Base-by-base conservation (phyloP, 2,329 filamentous ascomycete species). In the Xylariaceae sp. region DNA sequence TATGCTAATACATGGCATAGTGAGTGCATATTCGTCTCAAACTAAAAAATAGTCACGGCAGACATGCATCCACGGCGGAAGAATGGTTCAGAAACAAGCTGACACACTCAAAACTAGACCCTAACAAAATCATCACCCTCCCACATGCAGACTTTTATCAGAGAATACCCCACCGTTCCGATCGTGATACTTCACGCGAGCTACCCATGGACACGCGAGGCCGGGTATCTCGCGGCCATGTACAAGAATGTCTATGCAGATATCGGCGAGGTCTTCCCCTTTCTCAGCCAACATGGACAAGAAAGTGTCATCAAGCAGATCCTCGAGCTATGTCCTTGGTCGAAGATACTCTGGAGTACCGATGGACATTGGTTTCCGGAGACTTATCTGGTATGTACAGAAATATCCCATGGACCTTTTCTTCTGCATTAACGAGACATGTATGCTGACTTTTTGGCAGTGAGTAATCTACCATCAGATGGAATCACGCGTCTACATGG, bases 201-300 rank as follows among this genome's bases (percentile, higher is more conserved):
- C 2, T 95, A 95, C 64, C 90, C 90, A 0, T 94, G 87, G 62
- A 89, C 85, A 0, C 78, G 84, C 35, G 87, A 94, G 67, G 81
- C 86, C 0, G 88, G 86, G 0, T 95, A 92, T 63, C 75, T 95
- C 17, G 87, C 89, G 0, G 81, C 80, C 1, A 82, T 87, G 18
- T 94, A 90, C 63, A 74, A 80, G 19, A 92, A 95, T 61, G 87
- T 88, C 1, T 94, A 90, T 62, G 80, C 89, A 11, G 90, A 95
- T 62, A 81, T 95, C 47, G 89, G 90, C 1, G 86, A 90, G 62
- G 85, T 94, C 0, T 95, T 94, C 52, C 89, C 89, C 0, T 85
- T 84, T 68, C 68, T 94, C 35, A 91, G 85, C 55, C 79, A 85
- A 43, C 82, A 89, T 51, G 90, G 88, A 0, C 88, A 95, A 64